A percentile compares a stretch with the other conserved stretches of the same genome.
phyloP scores from a whole-genome alignment of 2,329 filamentous ascomycete genomes.

The Sclerotinia minor region DNA sequence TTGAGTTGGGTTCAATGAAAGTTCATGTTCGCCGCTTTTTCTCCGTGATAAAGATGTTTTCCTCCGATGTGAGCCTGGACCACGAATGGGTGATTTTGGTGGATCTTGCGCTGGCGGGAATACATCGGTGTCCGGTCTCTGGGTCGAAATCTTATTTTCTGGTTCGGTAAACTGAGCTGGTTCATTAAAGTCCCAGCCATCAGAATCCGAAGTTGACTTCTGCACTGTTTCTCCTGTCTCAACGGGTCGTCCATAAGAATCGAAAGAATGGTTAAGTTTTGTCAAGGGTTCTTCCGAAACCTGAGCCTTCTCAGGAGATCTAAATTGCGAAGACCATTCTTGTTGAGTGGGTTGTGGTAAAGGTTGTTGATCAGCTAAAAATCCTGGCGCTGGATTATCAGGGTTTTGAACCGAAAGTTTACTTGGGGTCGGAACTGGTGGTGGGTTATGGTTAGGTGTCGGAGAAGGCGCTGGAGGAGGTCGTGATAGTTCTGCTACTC shows the following conservation, averaged over 20 bases:
- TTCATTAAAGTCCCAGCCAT: constrained; percentile 94
- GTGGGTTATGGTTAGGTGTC: constrained; percentile 60
- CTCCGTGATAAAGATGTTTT: constrained; percentile 77
- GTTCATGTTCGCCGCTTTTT: constrained; percentile 66
- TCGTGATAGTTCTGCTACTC: constrained; percentile 52
- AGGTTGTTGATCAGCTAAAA: constrained; percentile 51
- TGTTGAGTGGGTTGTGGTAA: constrained; percentile 45
- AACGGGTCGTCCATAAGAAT: constrained; percentile 57
- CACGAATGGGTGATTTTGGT: constrained; percentile 76
- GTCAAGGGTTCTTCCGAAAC: constrained; percentile 56
- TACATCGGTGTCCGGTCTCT: constrained; percentile 79
- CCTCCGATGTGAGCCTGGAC: constrained; percentile 68
- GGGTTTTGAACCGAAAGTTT: constrained; percentile 43
- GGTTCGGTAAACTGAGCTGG: constrained; percentile 61
- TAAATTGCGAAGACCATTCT: constrained; percentile 42
- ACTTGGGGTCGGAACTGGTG: constrained; percentile 48
- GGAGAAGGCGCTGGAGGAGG: constrained; percentile 46
- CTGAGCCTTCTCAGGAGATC: constrained; percentile 36
- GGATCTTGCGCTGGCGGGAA: constrained; percentile 81
- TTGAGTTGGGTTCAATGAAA: constrained; percentile 54
- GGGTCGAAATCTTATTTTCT: constrained; percentile 51
- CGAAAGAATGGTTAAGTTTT: constrained; percentile 58
- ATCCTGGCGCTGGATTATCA: constrained; percentile 54
- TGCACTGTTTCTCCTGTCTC: constrained; percentile 46
- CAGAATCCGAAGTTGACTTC: constrained; percentile 57